These are phyloP conservation scores for Claviceps sorghi DNA, from an alignment of 2,329 filamentous ascomycete species.

Conservation along the genomic window DNA sequence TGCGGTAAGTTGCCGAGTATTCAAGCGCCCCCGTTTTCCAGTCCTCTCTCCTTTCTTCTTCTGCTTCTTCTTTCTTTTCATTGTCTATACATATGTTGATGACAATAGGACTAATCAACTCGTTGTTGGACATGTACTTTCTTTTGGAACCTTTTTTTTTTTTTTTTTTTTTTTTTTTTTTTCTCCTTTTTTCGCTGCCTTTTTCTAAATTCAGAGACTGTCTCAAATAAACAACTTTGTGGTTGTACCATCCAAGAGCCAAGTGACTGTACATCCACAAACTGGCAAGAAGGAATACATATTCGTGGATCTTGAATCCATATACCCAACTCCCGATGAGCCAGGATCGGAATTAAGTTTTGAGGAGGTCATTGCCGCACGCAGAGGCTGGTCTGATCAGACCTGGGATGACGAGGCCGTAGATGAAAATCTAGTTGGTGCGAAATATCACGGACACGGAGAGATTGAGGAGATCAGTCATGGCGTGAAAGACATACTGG, in stretches of 20 bases:
- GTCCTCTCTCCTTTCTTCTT: no score
- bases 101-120: constrained; percentile 88
- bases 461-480: constrained; percentile 19
- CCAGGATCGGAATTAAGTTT: constrained; percentile 69
- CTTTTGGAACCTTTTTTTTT: neutral
- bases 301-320: constrained; percentile 69
- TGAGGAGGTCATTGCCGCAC: constrained; percentile 74
- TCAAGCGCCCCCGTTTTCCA: no score
- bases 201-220: constrained; percentile 35
- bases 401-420: constrained; percentile 36
- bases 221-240: constrained; percentile 50
- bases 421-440: constrained; percentile 19
- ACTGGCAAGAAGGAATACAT: constrained; percentile 76
- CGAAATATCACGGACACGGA: constrained; percentile 13
- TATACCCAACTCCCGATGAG: constrained; percentile 67
- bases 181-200: neutral
- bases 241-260: constrained; percentile 56
- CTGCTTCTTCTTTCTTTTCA: neutral
- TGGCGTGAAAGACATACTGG: constrained; percentile 22
- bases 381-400: constrained; percentile 52
- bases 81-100: constrained; percentile 55
- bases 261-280: constrained; percentile 68
- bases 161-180: neutral
- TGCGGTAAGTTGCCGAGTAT: constrained; percentile 45
- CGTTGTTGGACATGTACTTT: constrained; percentile 24